These are phyloP conservation scores for Aaosphaeria pasadenensis DNA, from an alignment of 2,329 filamentous ascomycete species.

Conservation along the genomic window DNA sequence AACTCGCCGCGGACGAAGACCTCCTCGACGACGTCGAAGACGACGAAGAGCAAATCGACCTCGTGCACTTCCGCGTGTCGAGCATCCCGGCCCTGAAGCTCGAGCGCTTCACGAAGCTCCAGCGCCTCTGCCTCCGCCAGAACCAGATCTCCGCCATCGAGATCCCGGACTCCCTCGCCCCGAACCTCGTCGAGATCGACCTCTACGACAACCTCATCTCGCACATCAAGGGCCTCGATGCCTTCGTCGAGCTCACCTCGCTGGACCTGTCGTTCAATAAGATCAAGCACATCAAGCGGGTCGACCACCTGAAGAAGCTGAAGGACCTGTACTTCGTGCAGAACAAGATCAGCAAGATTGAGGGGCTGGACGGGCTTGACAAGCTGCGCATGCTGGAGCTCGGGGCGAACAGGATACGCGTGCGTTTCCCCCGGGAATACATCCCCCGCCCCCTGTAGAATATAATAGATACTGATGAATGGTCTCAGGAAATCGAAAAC, in stretches of 20 bases:
- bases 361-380: constrained; percentile 72
- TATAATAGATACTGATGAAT: constrained; percentile 36
- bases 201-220: constrained; percentile 95
- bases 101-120: constrained; percentile 73
- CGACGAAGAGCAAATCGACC: constrained; percentile 65
- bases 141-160: constrained; percentile 82
- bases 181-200: constrained; percentile 77
- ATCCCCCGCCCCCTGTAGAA: constrained; percentile 30
- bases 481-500: constrained; percentile 70
- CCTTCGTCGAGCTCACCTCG: constrained; percentile 69
- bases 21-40: constrained; percentile 57
- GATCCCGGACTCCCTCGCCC: constrained; percentile 64
- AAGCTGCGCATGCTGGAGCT: constrained; percentile 82
- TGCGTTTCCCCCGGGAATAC: not conserved
- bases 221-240: constrained; percentile 80
- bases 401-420: constrained; percentile 83
- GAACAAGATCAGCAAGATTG: constrained; percentile 88
- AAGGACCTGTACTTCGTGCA: constrained; percentile 89
- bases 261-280: constrained; percentile 98
- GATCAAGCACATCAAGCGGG: constrained; percentile 94
- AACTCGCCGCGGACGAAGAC: constrained; percentile 44
- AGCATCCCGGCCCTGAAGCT: constrained; percentile 77
- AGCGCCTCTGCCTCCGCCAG: constrained; percentile 84
- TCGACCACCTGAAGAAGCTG: constrained; percentile 73
- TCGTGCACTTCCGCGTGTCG: constrained; percentile 80